Evolutionary conservation across 2,329 filamentous ascomycete species (phyloP), one percentile per base, ranked within the genome.

Genomic region (Trichoderma hamatum): DNA sequence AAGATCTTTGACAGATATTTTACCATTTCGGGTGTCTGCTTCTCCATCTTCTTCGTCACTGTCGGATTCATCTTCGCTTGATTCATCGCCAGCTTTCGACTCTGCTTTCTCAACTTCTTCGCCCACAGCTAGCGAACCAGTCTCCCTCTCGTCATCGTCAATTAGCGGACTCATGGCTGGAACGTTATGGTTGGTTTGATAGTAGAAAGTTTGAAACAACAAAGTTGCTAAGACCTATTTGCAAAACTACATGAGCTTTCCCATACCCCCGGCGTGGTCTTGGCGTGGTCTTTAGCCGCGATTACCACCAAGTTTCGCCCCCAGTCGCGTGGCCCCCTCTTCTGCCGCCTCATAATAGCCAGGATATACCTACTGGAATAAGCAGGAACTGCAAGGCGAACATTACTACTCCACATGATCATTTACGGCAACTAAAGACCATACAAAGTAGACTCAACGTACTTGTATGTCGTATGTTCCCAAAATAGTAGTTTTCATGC

Each of bases 1-100:
- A 32, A 70, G 34, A 16, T 65, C 61, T 49, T 69, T 70, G 26
- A 70, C 69, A 7, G 69, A 66, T 14, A 67, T 28, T 36, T 66
- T 69, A 13, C 55, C 46, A 32, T 66, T 62, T 19, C 51, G 30
- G 6, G 39, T 52, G 24, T 62, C 30, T 11, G 24, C 10, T 10
- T 56, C 63, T 19, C 49, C 69, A 30, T 69, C 72, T 10, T 71
- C 72, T 5, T 71, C 72, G 3, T 73, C 72, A 30, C 70, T 73
- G 10, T 72, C 72, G 28, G 71, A 71, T 13, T 73, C 72, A 21
- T 70, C 71, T 14, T 70, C 72, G 49, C 72, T 68, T 16, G 68
- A 43, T n/a, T 70, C 67, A 34, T 70, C 69, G 34, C 69, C 72
- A 61, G 58, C 60, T 68, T 64, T 67, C 26, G 56, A 67, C 59